phyloP scores from a whole-genome alignment of 192 early-diverging fungal genomes.

The Backusella circina region DNA sequence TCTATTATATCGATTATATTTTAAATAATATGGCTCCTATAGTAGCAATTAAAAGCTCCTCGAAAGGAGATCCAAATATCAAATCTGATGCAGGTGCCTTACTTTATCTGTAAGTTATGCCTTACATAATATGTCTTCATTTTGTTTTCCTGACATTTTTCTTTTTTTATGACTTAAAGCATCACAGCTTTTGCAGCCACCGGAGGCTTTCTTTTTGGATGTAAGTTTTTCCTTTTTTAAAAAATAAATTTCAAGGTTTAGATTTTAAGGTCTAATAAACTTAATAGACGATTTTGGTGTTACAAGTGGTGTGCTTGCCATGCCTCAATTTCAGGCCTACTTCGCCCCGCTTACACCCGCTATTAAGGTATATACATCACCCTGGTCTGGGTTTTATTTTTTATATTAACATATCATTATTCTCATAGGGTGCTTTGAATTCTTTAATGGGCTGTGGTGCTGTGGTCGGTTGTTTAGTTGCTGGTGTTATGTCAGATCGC shows the following conservation, averaged over 20 bases:
- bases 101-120: constrained; percentile 9
- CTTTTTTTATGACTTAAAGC: constrained; percentile 11
- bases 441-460: constrained; percentile 55
- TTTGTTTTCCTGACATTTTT: neutral
- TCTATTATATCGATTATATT: neutral
- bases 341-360: constrained; percentile 37
- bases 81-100: constrained; percentile 17
- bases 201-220: constrained; percentile 72
- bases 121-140: neutral
- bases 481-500: constrained; percentile 45
- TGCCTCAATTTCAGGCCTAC: constrained; percentile 54
- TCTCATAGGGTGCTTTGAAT: constrained; percentile 13
- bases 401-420: neutral
- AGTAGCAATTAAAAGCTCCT: neutral
- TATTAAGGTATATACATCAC: constrained; percentile 30
- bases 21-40: constrained; percentile 18
- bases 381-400: constrained; percentile 50
- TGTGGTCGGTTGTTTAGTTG: constrained; percentile 55
- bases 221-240: neutral
- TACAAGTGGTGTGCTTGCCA: constrained; percentile 65
- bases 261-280: neutral
- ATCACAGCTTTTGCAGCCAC: constrained; percentile 53
- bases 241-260: neutral
- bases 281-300: constrained; percentile 60
- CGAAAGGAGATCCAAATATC: constrained; percentile 5